Evolutionary conservation across 257 asterid genomes (phyloP).

Genomic region (Vinca minor): DNA sequence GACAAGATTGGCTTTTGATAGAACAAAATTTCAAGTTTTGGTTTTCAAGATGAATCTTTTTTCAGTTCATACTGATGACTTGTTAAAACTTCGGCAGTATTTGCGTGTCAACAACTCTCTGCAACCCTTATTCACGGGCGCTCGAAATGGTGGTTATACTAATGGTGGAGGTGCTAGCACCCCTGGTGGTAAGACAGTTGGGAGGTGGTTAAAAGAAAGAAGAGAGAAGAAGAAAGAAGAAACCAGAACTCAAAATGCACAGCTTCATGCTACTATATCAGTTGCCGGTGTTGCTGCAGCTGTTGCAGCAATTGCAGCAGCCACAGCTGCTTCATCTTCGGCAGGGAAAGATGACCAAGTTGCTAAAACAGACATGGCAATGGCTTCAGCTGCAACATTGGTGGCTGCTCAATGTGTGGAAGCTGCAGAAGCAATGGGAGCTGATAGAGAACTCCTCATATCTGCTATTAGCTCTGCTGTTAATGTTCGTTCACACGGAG

Average conservation of each 20-base stretch:
- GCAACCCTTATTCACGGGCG: slow-evolving; percentile 75
- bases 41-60: too few relatives aligned
- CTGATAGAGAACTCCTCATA: slow-evolving; percentile 85
- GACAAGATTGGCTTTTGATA: too few relatives aligned
- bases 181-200: slow-evolving; percentile 86
- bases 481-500: slow-evolving; percentile 77
- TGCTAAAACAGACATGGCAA: slow-evolving; percentile 81
- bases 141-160: slow-evolving; percentile 42
- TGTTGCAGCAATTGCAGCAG: slow-evolving; percentile 86
- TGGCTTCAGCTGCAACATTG: slow-evolving; percentile 92
- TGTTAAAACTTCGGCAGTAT: too few relatives aligned
- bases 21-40: too few relatives aligned
- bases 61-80: too few relatives aligned
- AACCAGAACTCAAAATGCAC: slow-evolving; percentile 81
- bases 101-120: slow-evolving; percentile 79
- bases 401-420: slow-evolving; percentile 98
- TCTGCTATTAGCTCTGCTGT: slow-evolving; percentile 97
- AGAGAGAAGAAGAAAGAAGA: slow-evolving; percentile 93
- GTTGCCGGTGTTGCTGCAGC: slow-evolving; percentile 97
- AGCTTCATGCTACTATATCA: slow-evolving; percentile 79
- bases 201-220: slow-evolving; percentile 91
- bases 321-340: slow-evolving; percentile 74
- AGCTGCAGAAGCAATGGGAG: slow-evolving; percentile 91
- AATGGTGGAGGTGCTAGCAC: slow-evolving; percentile 48
- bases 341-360: slow-evolving; percentile 59